Percentiles rank a stretch among this genome's conserved stretches.
Evolutionary conservation across 2,329 filamentous ascomycete species (phyloP).

Genomic region (Aspergillus fijiensis): DNA sequence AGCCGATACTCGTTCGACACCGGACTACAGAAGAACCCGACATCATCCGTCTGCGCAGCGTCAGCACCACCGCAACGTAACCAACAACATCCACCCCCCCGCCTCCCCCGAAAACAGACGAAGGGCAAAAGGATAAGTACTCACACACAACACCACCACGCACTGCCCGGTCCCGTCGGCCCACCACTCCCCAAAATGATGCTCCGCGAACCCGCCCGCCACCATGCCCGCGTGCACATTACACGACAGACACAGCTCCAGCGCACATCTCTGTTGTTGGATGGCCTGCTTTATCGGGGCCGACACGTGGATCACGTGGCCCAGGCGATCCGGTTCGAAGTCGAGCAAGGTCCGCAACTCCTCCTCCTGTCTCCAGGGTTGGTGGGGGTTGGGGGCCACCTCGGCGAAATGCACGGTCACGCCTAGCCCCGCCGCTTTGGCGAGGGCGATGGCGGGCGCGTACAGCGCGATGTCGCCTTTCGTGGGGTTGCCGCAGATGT

Average conservation of each 20-base stretch:
- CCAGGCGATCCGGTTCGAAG: conserved; percentile 67
- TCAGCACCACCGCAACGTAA: conserved; percentile 15
- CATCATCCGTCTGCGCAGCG: conserved; percentile 69
- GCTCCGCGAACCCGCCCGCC: conserved; percentile 61
- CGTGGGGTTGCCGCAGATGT: conserved; percentile 75
- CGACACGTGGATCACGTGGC: conserved; percentile 75
- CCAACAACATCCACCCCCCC: no score
- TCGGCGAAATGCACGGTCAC: conserved; percentile 81
- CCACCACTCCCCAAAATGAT: conserved; percentile 76
- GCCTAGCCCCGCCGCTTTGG: conserved; percentile 56
- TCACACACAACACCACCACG: conserved; percentile 66
- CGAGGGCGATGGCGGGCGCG: conserved; percentile 57
- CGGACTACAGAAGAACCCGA: conserved; percentile 75
- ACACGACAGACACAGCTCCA: conserved; percentile 78
- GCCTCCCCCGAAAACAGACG: no score
- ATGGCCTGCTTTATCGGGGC: conserved; percentile 60
- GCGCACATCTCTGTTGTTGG: conserved; percentile 54
- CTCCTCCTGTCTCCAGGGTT: conserved; percentile 53
- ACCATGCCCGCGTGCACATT: conserved; percentile 77
- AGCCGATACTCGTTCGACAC: conserved; percentile 76
- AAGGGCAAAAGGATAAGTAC: conserved; percentile 27
- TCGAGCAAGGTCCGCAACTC: conserved; percentile 66
- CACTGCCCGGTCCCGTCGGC: conserved; percentile 49
- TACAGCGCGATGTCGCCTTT: conserved; percentile 63
- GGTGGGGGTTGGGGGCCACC: conserved; percentile 32